These are phyloP conservation scores for Xylariaceae sp. DNA, from an alignment of 2,329 filamentous ascomycete genomes.

Conservation along the genomic window DNA sequence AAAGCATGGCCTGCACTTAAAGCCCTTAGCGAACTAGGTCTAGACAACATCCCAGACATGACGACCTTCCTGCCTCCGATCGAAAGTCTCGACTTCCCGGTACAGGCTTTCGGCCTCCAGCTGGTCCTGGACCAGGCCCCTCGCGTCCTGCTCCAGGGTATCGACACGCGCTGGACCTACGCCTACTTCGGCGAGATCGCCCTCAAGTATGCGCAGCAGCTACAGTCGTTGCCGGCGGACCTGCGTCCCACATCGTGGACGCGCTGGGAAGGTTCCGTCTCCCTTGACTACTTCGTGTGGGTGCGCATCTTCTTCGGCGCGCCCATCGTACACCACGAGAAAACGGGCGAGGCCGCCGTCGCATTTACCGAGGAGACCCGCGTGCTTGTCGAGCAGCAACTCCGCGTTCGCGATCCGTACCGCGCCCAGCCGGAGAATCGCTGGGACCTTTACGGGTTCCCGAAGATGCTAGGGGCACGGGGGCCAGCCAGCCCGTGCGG, in stretches of 20 bases:
- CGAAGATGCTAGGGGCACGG: conserved; percentile 15
- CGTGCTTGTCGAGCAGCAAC: conserved; percentile 22
- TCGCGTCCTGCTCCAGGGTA: conserved; percentile 26
- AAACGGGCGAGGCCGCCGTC: conserved; percentile 8
- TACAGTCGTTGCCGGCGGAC: conserved; percentile 14
- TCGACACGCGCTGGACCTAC: conserved; percentile 32
- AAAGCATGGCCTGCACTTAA: conserved; percentile 25
- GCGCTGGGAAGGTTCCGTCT: conserved; percentile 21
- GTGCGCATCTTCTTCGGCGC: conserved; percentile 30
- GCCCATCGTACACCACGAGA: conserved; percentile 34
- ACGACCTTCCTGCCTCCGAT: conserved; percentile 29
- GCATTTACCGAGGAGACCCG: conserved; percentile 29
- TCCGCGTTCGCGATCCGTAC: conserved; percentile 24
- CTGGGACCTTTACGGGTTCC: conserved; percentile 29
- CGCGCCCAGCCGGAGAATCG: conserved; percentile 19
- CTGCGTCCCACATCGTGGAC: conserved; percentile 23
- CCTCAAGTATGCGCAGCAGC: conserved; percentile 16
- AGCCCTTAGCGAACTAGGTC: conserved; percentile 27
- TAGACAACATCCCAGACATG: conserved; percentile 31
- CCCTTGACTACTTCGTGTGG: conserved; percentile 33
- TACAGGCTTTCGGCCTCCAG: conserved; percentile 33
- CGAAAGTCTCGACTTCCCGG: conserved; percentile 24
- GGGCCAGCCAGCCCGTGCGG: conserved; percentile 22
- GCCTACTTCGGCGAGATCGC: conserved; percentile 32
- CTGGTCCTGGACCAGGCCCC: conserved; percentile 35